These are phyloP conservation scores for Fonsecaea pedrosoi DNA, from an alignment of 2,329 filamentous ascomycete genomes.

Conservation along the genomic window DNA sequence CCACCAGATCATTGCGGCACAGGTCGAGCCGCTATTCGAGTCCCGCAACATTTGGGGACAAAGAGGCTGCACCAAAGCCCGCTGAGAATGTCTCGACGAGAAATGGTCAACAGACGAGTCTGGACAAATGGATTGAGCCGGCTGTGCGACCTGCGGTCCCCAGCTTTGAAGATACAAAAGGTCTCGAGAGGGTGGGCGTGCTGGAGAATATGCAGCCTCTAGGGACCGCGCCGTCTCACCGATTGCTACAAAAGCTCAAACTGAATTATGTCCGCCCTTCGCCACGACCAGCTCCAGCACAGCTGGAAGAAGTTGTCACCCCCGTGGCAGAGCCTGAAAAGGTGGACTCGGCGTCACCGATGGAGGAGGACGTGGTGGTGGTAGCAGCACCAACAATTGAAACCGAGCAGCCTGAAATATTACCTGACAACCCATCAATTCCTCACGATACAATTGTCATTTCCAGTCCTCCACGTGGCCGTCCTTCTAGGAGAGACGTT, in stretches of 20 bases:
- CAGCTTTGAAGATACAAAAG: conserved; percentile 78
- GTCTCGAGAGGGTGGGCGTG: conserved; percentile 75
- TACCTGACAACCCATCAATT: conserved; percentile 23
- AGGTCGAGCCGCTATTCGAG: conserved; percentile 40
- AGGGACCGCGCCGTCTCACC: conserved; percentile 71
- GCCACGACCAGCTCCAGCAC: conserved; percentile 32
- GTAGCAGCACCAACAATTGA: background rate
- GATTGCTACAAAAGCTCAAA: conserved; percentile 64
- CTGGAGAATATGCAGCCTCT: conserved; percentile 84
- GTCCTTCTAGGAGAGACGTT: conserved; percentile 36
- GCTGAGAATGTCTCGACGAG: conserved; percentile 31
- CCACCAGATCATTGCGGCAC: conserved; percentile 39
- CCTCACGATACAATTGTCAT: conserved; percentile 33
- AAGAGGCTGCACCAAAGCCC: conserved; percentile 31
- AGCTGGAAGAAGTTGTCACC: conserved; percentile 32
- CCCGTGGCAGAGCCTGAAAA: conserved; percentile 34
- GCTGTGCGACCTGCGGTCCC: conserved; percentile 61
- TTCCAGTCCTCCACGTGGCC: conserved; percentile 39
- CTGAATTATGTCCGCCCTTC: conserved; percentile 37
- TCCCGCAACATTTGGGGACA: conserved; percentile 38
- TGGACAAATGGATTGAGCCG: conserved; percentile 64
- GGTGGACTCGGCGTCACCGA: conserved; percentile 32
- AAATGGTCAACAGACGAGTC: conserved; percentile 35
- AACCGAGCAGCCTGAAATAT: conserved; percentile 27
- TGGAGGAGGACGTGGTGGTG: conserved; percentile 13